Percentiles rank a stretch among this genome's conserved stretches.
These are phyloP conservation scores for Globisporangium irregulare DNA, from an alignment of 352 stramenopile genomes.

Conservation along the genomic window DNA sequence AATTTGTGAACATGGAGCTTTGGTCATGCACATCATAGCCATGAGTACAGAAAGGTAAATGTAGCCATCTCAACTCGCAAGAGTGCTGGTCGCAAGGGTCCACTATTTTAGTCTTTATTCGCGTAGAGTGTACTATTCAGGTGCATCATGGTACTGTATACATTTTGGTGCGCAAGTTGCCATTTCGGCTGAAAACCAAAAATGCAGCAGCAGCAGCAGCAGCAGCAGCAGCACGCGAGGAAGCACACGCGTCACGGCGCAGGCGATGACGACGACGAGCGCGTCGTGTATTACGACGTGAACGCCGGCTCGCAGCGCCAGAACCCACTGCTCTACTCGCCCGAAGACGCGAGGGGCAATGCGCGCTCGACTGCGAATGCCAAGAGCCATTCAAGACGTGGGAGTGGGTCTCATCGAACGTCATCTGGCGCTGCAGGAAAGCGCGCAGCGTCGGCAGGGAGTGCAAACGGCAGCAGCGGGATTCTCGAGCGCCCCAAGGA, in stretches of 20 bases:
- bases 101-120: neutral
- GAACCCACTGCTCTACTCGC: constrained; percentile 22
- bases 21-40: neutral
- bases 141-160: neutral
- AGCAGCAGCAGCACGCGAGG: neutral
- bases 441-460: neutral
- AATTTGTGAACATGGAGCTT: neutral
- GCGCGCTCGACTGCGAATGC: neutral
- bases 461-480: neutral
- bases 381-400: neutral
- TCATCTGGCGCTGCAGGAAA: neutral
- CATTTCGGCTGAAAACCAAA: neutral
- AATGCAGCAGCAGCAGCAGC: constrained; percentile 2
- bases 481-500: constrained; percentile 32
- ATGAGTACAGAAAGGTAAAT: neutral
- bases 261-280: constrained; percentile 35
- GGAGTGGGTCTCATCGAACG: neutral
- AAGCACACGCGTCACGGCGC: constrained; percentile 1
- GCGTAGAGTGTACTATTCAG: neutral
- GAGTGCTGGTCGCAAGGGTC: neutral
- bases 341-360: neutral
- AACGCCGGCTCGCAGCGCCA: constrained; percentile 28
- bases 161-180: neutral
- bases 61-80: neutral
- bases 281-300: constrained; percentile 63